These are phyloP conservation scores for Podospora fimiseda DNA, from an alignment of 495 filamentous ascomycete species.

Conservation along the genomic window DNA sequence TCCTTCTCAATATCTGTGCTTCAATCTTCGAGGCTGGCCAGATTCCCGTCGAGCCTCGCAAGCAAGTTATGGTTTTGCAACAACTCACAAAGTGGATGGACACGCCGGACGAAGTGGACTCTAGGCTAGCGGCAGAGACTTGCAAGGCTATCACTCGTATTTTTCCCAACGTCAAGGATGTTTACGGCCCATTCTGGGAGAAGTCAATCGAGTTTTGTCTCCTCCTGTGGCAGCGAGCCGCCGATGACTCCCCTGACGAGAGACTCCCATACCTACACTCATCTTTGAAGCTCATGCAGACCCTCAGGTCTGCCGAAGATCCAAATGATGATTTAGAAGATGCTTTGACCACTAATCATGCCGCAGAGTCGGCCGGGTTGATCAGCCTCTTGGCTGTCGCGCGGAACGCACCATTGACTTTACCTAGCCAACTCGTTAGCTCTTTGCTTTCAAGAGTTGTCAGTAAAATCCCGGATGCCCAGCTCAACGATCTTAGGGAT, in stretches of 20 bases:
- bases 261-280: constrained; percentile 57
- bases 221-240: constrained; percentile 45
- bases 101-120: constrained; percentile 38
- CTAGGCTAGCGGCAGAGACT: constrained; percentile 52
- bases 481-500: constrained; percentile 44
- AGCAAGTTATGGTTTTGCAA: constrained; percentile 75
- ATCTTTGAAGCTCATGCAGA: constrained; percentile 63
- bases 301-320: constrained; percentile 53
- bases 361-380: constrained; percentile 47
- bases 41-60: constrained; percentile 63
- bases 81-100: constrained; percentile 66
- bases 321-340: constrained; percentile 84
- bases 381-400: constrained; percentile 53
- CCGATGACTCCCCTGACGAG: constrained; percentile 22
- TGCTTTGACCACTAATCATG: constrained; percentile 50
- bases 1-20: constrained; percentile 41
- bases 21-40: constrained; percentile 37
- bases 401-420: constrained; percentile 22
- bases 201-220: constrained; percentile 54
- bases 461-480: constrained; percentile 42
- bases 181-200: constrained; percentile 85
- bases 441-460: constrained; percentile 60
- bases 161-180: constrained; percentile 62
- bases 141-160: constrained; percentile 58
- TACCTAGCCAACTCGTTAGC: constrained; percentile 54